Base-by-base conservation (phyloP, 2,329 filamentous ascomycete genomes). In the Xylaria sp. region DNA sequence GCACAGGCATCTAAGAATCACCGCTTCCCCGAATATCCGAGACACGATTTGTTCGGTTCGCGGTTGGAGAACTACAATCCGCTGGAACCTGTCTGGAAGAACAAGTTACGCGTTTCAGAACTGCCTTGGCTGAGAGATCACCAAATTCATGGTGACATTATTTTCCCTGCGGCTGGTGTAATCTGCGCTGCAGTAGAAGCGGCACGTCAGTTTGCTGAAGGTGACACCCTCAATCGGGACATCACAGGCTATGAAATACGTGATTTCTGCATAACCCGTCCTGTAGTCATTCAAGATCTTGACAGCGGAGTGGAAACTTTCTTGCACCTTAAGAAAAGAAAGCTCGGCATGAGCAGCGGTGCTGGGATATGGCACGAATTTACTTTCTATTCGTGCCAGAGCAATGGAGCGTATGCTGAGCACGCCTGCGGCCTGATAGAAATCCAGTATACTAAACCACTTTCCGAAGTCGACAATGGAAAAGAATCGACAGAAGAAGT, bases 111-210 rank as follows among this genome's bases (percentile, higher is more conserved):
- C 0, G 59, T 82, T 0, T 75, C 80, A 5, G 79, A 82, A 3
- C 73, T 78, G 2, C 82, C 82, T 0, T 87, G 85, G 85, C 71
- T 86, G 2, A 74, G 75, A 1, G 82, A 86, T 66, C 84, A 86
- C 62, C 41, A 77, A 72, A 61, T 78, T 55, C 68, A 72, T 56
- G 71, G 66, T 7, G 72, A 67, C 0, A 70, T 79, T 10, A 60
- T 82, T 5, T 80, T 77, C 15, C 81, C 81, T 1, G 80, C 76
- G 0, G 77, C 80, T 0, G 81, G 78, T 2, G 78, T 79, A 72
- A 49, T 82, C 1, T 71, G 77, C 18, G 80, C 82, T 79, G 80
- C 79, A 1, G 71, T 81, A 31, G 80, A 83, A 66, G 81, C 80
- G 0, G 77, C 75, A 1, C 74, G 76, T 10, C 54, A 52, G n/a